A percentile compares a stretch with the other conserved stretches of the same genome.
phyloP scores from a whole-genome alignment of 1,284 basidiomycete species.

The Puccinia horiana region DNA sequence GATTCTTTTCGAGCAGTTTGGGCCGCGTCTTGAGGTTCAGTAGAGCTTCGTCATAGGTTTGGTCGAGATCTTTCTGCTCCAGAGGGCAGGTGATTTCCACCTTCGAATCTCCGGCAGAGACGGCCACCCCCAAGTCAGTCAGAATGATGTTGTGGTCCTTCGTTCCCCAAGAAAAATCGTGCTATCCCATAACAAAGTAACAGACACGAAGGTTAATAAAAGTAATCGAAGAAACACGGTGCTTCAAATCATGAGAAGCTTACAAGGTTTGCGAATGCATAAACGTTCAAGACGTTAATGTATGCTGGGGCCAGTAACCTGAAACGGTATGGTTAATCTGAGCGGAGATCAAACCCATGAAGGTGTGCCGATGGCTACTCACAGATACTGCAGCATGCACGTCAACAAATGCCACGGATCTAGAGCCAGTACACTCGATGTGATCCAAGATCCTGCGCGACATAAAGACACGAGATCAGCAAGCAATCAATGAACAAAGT shows the following conservation, averaged over 20 bases:
- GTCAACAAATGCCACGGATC: conserved; percentile 72
- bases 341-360: background rate
- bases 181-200: conserved; percentile 31
- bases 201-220: background rate
- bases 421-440: conserved; percentile 73
- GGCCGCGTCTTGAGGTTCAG: conserved; percentile 73
- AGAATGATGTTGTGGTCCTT: conserved; percentile 58
- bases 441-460: conserved; percentile 41
- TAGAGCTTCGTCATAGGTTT: conserved; percentile 83
- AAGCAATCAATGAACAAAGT: conserved; percentile 12
- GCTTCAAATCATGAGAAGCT: background rate
- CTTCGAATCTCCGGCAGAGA: conserved; percentile 69
- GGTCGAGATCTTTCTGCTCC: conserved; percentile 82
- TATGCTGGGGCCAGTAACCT: conserved; percentile 83
- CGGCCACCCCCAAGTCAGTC: conserved; percentile 59
- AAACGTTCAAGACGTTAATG: conserved; percentile 71
- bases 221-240: background rate
- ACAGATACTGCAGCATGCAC: conserved; percentile 24
- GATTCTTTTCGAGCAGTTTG: conserved; percentile 58
- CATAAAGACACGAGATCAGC: conserved; percentile 33
- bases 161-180: conserved; percentile 59
- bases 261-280: conserved; percentile 52
- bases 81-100: conserved; percentile 86
- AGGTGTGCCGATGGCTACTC: background rate
- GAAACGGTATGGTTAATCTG: conserved; percentile 64